Evolutionary conservation across 805 yeast species (phyloP), one percentile per base, ranked within the genome.

Genomic region (Barnettozyma vustinii): DNA sequence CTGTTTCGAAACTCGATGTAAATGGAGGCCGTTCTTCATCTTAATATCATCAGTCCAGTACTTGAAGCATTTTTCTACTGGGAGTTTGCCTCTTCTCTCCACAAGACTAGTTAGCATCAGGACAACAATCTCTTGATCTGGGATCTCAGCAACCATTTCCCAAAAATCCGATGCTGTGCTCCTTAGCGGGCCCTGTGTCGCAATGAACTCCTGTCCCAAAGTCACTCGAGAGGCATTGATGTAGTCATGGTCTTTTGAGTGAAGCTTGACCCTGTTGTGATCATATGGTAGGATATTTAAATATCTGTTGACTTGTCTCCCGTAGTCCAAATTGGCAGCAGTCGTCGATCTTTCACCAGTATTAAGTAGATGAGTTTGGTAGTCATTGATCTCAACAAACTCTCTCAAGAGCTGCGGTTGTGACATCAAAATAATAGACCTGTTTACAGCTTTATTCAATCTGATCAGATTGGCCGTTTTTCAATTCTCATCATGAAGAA

Each of bases 121-220:
- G 10, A 86, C 69, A 1, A 79, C 77, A 15, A 87, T 68, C 19
- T 84, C 74, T 9, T 86, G 66, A 18, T 82, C 65, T 5, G 80
- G 75, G 3, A 81, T 75, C 55, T 83, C 79, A 44, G 79, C 73
- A 12, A 87, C 76, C 79, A 90, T 85, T 53, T 83, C 87, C 97
- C 97, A 94, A 61, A 94, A 92, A 63, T 94, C 96, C 3, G 80
- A 80, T 53, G 79, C 74, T 0, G 98, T 91, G 32, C 71, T 68
- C 13, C 64, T 67, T n/a, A 84, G 69, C 1, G 99, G 99, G 2
- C 92, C 95, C 59, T 86, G 95, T 2, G 85, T 72, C 0, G 89
- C 87, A 30, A 86, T 82, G 60, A 82, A 85, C 23, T 62, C 16
- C 27, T 46, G 71, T n/a, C 32, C 37, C 12, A 20, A 39, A 12